A percentile compares a stretch with the other conserved stretches of the same genome.
Evolutionary conservation across 2,329 filamentous ascomycete genomes (phyloP).

Genomic region (Hypoxylon sp.): DNA sequence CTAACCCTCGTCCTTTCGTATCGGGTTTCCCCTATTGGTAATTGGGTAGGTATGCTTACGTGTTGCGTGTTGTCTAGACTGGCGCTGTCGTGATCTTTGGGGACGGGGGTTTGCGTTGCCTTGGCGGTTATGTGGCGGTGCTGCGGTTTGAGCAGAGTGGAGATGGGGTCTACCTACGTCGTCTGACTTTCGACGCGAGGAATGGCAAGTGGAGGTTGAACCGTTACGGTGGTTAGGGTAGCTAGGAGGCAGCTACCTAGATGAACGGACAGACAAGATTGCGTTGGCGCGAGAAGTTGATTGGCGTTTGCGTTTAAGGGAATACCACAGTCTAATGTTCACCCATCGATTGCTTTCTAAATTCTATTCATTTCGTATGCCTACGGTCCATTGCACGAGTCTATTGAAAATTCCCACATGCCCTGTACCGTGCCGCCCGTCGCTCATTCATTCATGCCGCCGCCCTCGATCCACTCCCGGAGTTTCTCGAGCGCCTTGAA

Average conservation of each 20-base stretch:
- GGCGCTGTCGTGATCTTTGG: no score
- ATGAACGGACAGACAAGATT: constrained; percentile 1
- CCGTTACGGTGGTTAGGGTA: background rate
- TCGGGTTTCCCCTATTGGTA: background rate
- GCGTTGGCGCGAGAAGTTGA: background rate
- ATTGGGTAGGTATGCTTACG: constrained; percentile 11
- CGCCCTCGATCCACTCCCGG: constrained; percentile 78
- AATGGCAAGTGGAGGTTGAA: background rate
- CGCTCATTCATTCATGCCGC: constrained; percentile 46
- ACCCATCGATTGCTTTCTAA: background rate
- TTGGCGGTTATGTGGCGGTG: background rate
- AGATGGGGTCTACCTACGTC: background rate
- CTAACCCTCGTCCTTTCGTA: background rate
- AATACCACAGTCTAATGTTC: background rate
- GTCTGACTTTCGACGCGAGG: background rate
- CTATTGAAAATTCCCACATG: background rate
- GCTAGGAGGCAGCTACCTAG: background rate
- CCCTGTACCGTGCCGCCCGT: background rate
- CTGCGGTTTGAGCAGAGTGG: background rate
- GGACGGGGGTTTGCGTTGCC: background rate
- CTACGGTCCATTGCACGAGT: background rate
- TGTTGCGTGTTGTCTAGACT: background rate
- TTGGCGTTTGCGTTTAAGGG: background rate
- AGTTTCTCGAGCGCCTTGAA: constrained; percentile 88
- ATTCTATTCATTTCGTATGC: background rate